These are phyloP conservation scores for Podaxis sp. DNA, from an alignment of 768 basidiomycete species.

Conservation along the genomic window DNA sequence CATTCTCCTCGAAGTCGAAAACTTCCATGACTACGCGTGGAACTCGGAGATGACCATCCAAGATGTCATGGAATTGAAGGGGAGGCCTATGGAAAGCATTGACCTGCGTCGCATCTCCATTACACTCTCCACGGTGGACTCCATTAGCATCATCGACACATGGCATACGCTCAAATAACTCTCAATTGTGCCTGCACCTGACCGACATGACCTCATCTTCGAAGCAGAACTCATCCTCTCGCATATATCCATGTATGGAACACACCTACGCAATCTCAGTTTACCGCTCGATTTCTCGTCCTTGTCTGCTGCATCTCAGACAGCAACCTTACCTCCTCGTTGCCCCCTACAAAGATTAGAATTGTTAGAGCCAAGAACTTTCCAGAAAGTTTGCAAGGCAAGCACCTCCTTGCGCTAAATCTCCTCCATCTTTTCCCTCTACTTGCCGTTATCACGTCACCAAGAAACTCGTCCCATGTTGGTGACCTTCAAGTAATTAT, in stretches of 20 bases:
- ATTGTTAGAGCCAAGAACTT: not conserved
- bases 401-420: not conserved
- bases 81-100: not conserved
- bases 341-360: not conserved
- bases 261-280: not conserved
- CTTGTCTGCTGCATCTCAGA: not conserved
- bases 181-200: not conserved
- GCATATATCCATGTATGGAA: not conserved
- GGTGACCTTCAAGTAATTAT: not conserved
- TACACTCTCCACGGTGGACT: not conserved
- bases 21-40: no score
- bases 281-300: not conserved
- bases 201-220: not conserved
- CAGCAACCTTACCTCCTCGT: not conserved
- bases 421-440: conserved; percentile 1
- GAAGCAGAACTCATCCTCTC: not conserved
- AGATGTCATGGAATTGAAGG: not conserved
- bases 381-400: not conserved
- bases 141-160: not conserved
- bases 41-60: not conserved
- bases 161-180: not conserved
- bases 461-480: not conserved
- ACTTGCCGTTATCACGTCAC: not conserved
- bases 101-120: not conserved
- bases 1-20: not conserved